Evolutionary conservation across 768 basidiomycete genomes (phyloP).

Genomic region (Kwoniella dendrophila): DNA sequence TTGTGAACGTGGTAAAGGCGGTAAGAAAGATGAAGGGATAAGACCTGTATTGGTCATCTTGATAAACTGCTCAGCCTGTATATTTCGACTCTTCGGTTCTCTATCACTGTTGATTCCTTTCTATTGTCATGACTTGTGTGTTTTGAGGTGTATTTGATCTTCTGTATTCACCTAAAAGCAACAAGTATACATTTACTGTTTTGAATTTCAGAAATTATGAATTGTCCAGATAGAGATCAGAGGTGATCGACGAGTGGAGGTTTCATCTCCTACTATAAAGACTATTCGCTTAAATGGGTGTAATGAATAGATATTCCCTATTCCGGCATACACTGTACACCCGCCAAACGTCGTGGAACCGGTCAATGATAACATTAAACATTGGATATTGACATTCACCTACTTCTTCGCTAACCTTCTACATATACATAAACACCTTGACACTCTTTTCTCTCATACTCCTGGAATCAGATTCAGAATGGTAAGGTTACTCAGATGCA

Average conservation of each 20-base stretch:
- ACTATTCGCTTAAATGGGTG: conserved; percentile 2
- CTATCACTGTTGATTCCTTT: too few species aligned
- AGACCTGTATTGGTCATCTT: conserved; percentile 15
- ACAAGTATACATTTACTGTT: too few species aligned
- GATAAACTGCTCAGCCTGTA: not conserved
- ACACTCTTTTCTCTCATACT: not conserved
- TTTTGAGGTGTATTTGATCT: too few species aligned
- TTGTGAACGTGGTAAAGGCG: conserved; percentile 44
- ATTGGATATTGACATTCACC: too few species aligned
- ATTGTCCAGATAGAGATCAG: too few species aligned
- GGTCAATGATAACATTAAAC: not conserved
- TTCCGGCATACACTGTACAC: not conserved
- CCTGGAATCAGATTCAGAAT: not conserved
- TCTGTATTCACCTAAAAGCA: too few species aligned
- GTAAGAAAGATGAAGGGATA: conserved; percentile 48
- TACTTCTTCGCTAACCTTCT: not conserved
- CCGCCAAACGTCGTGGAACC: conserved; percentile 15
- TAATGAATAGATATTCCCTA: not conserved
- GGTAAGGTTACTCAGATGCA: conserved; percentile 1
- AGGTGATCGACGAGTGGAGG: conserved; percentile 20
- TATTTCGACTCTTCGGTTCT: too few species aligned
- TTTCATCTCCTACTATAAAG: too few species aligned
- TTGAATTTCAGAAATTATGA: too few species aligned
- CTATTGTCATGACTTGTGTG: too few species aligned
- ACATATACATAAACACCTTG: not conserved